Conservation (phyloP, 108 stramenopile genomes). For the Discostella pseudostelligera region DNA sequence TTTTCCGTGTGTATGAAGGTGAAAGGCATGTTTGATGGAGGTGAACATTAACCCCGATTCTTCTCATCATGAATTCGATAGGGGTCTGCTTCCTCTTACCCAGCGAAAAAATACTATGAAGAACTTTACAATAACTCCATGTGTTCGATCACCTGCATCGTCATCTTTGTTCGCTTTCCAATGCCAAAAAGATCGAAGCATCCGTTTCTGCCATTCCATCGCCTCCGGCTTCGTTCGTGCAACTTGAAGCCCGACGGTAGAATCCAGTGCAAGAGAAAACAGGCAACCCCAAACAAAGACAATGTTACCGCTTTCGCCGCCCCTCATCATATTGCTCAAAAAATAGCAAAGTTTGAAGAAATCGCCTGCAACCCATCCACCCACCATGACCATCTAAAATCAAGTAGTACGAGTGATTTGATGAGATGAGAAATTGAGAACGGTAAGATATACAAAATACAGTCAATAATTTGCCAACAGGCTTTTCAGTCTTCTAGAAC, state of each 20-base stretch:
- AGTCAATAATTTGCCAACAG: background rate
- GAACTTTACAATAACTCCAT: constrained; percentile 12
- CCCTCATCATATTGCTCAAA: constrained; percentile 21
- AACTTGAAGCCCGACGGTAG: constrained; percentile 39
- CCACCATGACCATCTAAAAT: constrained; percentile 31
- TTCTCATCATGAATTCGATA: constrained; percentile 10
- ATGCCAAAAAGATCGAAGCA: constrained; percentile 26
- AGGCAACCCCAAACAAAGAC: constrained; percentile 43
- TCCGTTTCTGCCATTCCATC: constrained; percentile 23
- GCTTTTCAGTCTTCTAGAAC: background rate
- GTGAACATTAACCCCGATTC: no score
- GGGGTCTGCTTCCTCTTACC: background rate
- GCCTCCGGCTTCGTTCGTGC: constrained; percentile 21
- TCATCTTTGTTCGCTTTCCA: constrained; percentile 35
- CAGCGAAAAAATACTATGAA: constrained; percentile 12
- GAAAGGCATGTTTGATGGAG: no score
- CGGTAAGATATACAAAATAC: background rate
- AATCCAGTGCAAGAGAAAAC: constrained; percentile 36
- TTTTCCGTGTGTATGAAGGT: no score
- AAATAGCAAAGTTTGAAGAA: constrained; percentile 48
- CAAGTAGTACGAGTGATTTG: background rate
- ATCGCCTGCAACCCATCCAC: constrained; percentile 43
- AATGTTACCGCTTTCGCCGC: constrained; percentile 28
- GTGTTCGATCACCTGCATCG: constrained; percentile 20
- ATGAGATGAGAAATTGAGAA: background rate